These are phyloP conservation scores for Picochlorum sp. DNA, from an alignment of 139 green algal genomes.

Conservation along the genomic window DNA sequence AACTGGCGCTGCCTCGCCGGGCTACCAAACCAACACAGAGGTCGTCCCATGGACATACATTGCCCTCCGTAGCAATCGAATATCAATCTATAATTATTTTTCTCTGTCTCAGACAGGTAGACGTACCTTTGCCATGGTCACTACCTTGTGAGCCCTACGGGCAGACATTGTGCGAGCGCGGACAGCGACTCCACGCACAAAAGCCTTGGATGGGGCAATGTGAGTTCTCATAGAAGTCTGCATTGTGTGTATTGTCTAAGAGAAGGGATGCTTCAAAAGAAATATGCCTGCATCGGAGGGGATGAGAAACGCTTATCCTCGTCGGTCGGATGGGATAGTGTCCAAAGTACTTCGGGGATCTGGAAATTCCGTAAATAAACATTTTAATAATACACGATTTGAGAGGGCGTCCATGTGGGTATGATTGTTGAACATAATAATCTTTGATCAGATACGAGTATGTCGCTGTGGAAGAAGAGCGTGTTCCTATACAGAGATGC, in stretches of 20 bases:
- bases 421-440: too few relatives aligned
- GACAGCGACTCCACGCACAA: constrained; percentile 4
- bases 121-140: background rate
- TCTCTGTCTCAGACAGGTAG: background rate
- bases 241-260: background rate
- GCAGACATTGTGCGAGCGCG: background rate
- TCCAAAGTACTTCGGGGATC: too few relatives aligned
- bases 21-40: too few relatives aligned
- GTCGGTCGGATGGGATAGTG: too few relatives aligned
- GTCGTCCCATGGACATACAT: too few relatives aligned
- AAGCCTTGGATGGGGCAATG: constrained; percentile 4
- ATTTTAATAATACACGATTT: too few relatives aligned
- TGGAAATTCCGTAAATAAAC: too few relatives aligned
- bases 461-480: too few relatives aligned
- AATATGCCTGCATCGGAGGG: background rate
- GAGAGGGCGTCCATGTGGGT: too few relatives aligned
- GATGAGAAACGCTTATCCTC: background rate
- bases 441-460: too few relatives aligned
- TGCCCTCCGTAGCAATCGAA: background rate
- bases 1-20: too few relatives aligned
- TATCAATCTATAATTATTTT: background rate
- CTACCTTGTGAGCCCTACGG: background rate
- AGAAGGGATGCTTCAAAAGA: background rate
- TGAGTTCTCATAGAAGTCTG: constrained; percentile 6
- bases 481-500: too few relatives aligned